These are phyloP conservation scores for Glycine soja DNA, from an alignment of 306 rosid genomes.

Conservation along the genomic window DNA sequence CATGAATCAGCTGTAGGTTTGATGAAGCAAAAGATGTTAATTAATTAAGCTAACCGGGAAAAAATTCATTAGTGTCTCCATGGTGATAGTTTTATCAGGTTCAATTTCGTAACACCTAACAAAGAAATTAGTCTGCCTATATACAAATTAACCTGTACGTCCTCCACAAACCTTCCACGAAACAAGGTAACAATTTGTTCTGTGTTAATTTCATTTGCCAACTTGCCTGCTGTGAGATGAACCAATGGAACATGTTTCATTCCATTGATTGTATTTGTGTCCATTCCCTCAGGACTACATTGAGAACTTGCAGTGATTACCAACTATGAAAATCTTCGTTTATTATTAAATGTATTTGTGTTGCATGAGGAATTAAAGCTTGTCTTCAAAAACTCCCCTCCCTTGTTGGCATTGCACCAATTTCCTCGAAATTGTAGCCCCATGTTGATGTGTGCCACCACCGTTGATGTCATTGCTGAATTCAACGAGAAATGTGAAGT, in stretches of 20 bases:
- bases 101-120: conserved; percentile 68
- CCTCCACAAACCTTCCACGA: conserved; percentile 70
- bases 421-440: conserved; percentile 34
- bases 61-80: conserved; percentile 65
- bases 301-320: conserved; percentile 36
- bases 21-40: too few relatives aligned
- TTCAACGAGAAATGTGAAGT: neutral
- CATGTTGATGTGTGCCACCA: conserved; percentile 44
- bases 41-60: conserved; percentile 60
- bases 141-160: conserved; percentile 55
- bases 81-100: conserved; percentile 65
- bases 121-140: neutral
- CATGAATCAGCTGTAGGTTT: too few relatives aligned
- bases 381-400: neutral
- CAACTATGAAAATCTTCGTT: conserved; percentile 17
- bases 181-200: conserved; percentile 46
- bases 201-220: conserved; percentile 23
- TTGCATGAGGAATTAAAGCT: neutral
- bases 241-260: neutral
- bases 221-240: too few relatives aligned
- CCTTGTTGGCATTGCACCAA: conserved; percentile 30
- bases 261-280: conserved; percentile 45
- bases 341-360: neutral
- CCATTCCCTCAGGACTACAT: too few relatives aligned
- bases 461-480: conserved; percentile 39